Evolutionary conservation across 208 protist species (phyloP).

Genomic region (Leishmania major): DNA sequence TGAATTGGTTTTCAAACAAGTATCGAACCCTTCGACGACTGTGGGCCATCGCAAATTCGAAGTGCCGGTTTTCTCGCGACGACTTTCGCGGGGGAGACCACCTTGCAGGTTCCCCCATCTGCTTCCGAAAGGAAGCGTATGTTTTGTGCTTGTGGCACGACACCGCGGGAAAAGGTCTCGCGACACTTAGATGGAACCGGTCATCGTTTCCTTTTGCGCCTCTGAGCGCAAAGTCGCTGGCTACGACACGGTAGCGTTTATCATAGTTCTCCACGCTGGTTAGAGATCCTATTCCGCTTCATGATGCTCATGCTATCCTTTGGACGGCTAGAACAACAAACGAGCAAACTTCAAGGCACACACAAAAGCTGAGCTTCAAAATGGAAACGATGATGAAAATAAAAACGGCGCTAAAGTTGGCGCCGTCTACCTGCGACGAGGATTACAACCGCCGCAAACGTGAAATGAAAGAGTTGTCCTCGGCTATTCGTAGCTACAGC

Average conservation of each 20-base stretch:
- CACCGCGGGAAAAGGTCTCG: not conserved
- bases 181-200: not conserved
- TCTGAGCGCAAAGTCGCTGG: not conserved
- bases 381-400: constrained; percentile 34
- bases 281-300: not conserved
- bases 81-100: not conserved
- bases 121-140: not conserved
- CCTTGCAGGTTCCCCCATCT: too few species aligned
- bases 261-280: not conserved
- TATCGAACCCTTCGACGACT: not conserved
- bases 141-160: not conserved
- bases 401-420: constrained; percentile 42
- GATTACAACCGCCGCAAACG: constrained; percentile 41
- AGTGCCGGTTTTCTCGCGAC: not conserved
- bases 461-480: constrained; percentile 36
- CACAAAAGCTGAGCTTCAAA: not conserved
- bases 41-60: not conserved
- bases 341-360: not conserved
- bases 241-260: not conserved
- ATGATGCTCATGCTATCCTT: not conserved
- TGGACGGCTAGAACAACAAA: not conserved
- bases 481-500: constrained; percentile 45
- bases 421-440: constrained; percentile 47
- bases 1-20: not conserved
- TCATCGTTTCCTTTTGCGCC: not conserved